Base-by-base conservation (phyloP, 768 basidiomycete species). In the Auricularia auricula-judae region DNA sequence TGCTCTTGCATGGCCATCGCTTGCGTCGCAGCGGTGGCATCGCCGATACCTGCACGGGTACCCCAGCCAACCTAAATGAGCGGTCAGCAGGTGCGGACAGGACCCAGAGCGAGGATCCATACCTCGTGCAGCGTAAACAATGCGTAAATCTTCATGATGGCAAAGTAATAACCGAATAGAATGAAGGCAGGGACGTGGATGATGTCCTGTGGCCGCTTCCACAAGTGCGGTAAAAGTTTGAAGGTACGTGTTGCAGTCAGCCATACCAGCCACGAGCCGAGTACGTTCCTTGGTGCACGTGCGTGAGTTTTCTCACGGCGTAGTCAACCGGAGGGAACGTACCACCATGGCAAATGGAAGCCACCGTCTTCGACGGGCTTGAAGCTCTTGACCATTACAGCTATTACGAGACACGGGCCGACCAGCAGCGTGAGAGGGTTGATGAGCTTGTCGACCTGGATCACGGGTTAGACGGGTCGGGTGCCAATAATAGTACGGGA, bases 81-180 rank as follows among this genome's bases (percentile, higher is more conserved):
- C 14, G 7, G 29, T 36, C 65, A n/a, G 29, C 56, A 34, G 3
- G 44, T 61, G 8, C 11, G 12, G 36, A n/a, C 36, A 51, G 34
- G 62, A 62, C 21, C 5, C 3, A 61, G 59, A 42, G 11, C 54
- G 33, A 53, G 18, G 16, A 23, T 11, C 69, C 82, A n/a, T 63
- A 87, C 87, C 81, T 95, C 91, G 76, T 96, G 93, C 64, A 95
- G 80, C 62, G 93, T 96, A 72, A 85, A 86, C 54, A 94, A 78
- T 36, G 93, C 93, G 74, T 96, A 96, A 56, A 96, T 68, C 76
- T 95, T 96, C 93, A 98, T 96, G 70, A 96, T 77, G 18, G 92
- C 87, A 71, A 96, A 96, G 76, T 95, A 95, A 73, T 96, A 96
- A 33, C 93, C 93, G 72, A 96, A 95, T 3, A 87, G 72, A 71